Base-by-base conservation (phyloP, 345 rosid species). In the Moricandia moricandioides region DNA sequence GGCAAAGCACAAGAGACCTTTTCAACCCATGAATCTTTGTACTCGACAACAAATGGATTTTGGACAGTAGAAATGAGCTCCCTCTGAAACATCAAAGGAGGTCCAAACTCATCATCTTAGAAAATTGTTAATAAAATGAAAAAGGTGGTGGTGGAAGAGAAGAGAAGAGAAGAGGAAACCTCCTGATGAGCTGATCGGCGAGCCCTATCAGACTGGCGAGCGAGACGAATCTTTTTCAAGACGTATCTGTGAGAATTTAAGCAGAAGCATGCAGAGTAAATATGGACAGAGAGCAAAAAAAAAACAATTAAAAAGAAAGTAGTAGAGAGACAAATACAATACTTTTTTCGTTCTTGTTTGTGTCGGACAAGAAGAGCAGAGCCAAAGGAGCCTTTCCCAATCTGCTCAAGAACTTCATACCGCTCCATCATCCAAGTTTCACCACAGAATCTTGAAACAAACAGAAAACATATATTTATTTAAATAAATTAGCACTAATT, bases 11-110 rank as follows among this genome's bases (percentile, higher is more conserved):
- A 47, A 40, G 34, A 73, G 67, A 89, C 99, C 94, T 85, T 95
- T 81, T 95, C 99, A 26, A 95, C 97, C 97, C 99, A 95, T 51
- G 97, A 95, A 77, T 95, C 99, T 79, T 92, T 95, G 87, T 92
- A 95, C 78, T 95, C 96, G 33, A 95, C 98, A 49, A 95, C 87
- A 80, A 92, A 95, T 51, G 96, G 97, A 82, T 89, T 90, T 12
- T 82, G 77, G 30, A 90, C 91, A 75, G 83, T 88, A 56, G 99
- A 95, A 79, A 92, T 90, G 65, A 95, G 97, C 77, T 92, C 97
- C 96, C 85, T 92, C 98, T 95, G 85, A 76, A 82, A 73, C 65
- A 40, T 45, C n/a, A 60, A 58, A 11, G 17, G 69, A 79, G 27
- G 39, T 66, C 45, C 66, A 64, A 40, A 31, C 14, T 59, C 33